These are phyloP conservation scores for Trypethelium eluteriae DNA, from an alignment of 495 filamentous ascomycete species.

Conservation along the genomic window DNA sequence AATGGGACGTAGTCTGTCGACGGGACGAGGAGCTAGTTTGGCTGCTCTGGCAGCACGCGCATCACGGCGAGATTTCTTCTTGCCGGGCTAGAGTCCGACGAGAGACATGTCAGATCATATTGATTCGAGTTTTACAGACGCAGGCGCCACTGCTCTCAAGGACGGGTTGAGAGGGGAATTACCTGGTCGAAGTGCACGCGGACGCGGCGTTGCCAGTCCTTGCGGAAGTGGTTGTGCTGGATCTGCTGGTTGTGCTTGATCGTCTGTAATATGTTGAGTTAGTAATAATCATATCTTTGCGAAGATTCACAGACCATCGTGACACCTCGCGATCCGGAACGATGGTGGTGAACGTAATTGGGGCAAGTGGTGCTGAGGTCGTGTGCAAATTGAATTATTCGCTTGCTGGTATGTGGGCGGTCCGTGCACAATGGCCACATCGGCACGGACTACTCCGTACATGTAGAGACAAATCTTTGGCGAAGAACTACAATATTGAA, in stretches of 20 bases:
- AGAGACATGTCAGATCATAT: slow-evolving; percentile 29
- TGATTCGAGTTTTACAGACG: slow-evolving; percentile 27
- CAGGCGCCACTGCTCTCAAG: slow-evolving; percentile 41
- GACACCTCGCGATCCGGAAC: slow-evolving; percentile 3
- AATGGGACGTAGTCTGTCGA: slow-evolving; percentile 92
- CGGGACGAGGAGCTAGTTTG: slow-evolving; percentile 85
- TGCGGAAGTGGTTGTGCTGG: slow-evolving; percentile 99
- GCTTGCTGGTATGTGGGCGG: slow-evolving; percentile 3
- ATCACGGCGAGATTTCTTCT: slow-evolving; percentile 83
- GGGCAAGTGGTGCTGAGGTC: not conserved
- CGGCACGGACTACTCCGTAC: too few relatives aligned
- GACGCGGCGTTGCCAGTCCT: slow-evolving; percentile 99
- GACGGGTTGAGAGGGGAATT: slow-evolving; percentile 41
- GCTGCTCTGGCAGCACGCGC: slow-evolving; percentile 88
- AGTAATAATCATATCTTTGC: not conserved
- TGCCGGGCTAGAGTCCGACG: slow-evolving; percentile 65
- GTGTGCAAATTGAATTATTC: not conserved
- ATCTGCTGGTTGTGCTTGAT: slow-evolving; percentile 99
- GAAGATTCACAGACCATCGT: slow-evolving; percentile 2
- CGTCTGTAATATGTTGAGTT: slow-evolving; percentile 34
- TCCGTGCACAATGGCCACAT: not conserved
- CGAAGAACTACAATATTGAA: not conserved
- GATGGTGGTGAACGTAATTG: not conserved
- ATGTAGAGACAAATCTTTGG: not conserved
- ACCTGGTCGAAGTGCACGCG: slow-evolving; percentile 99